These are phyloP conservation scores for Wickerhamomyces canadensis DNA, from an alignment of 805 yeast genomes.

Conservation along the genomic window DNA sequence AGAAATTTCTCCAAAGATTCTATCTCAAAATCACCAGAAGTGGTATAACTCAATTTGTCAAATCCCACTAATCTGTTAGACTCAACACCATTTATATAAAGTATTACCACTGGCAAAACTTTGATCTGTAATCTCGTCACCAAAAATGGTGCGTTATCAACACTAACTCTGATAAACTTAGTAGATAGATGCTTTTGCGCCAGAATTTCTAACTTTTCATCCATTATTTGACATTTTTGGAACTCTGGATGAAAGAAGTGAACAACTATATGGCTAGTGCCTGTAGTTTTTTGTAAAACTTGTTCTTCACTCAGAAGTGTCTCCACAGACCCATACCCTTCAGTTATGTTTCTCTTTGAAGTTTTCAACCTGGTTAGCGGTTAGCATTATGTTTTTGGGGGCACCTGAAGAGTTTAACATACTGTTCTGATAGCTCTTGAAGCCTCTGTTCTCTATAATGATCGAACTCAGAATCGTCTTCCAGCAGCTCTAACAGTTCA, in stretches of 20 bases:
- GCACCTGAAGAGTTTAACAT: slow-evolving; percentile 13
- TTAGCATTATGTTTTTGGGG: too few relatives aligned
- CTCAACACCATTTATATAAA: slow-evolving; percentile 58
- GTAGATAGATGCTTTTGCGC: slow-evolving; percentile 56
- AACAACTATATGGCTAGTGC: slow-evolving; percentile 39
- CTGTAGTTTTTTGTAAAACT: slow-evolving; percentile 46
- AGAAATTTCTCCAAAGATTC: slow-evolving; percentile 43
- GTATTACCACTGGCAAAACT: slow-evolving; percentile 65
- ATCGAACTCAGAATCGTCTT: slow-evolving; percentile 41
- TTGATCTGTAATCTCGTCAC: slow-evolving; percentile 57
- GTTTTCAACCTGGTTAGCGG: slow-evolving; percentile 24
- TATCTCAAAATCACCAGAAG: slow-evolving; percentile 40
- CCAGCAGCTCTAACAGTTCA: slow-evolving; percentile 42
- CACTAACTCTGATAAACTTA: slow-evolving; percentile 50
- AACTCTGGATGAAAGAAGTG: slow-evolving; percentile 64
- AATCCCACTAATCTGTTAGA: slow-evolving; percentile 62
- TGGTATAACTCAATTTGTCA: slow-evolving; percentile 44
- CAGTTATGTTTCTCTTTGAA: slow-evolving; percentile 30
- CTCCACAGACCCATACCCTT: slow-evolving; percentile 40
- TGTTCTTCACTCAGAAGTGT: slow-evolving; percentile 47
- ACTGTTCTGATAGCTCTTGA: slow-evolving; percentile 44
- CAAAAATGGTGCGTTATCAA: slow-evolving; percentile 65
- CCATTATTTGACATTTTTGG: slow-evolving; percentile 55
- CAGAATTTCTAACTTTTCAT: slow-evolving; percentile 36
- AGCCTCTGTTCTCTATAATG: slow-evolving; percentile 60